A percentile compares a stretch with the other conserved stretches of the same genome.
phyloP scores from a whole-genome alignment of 768 basidiomycete genomes.

The Tricholoma matsutake region DNA sequence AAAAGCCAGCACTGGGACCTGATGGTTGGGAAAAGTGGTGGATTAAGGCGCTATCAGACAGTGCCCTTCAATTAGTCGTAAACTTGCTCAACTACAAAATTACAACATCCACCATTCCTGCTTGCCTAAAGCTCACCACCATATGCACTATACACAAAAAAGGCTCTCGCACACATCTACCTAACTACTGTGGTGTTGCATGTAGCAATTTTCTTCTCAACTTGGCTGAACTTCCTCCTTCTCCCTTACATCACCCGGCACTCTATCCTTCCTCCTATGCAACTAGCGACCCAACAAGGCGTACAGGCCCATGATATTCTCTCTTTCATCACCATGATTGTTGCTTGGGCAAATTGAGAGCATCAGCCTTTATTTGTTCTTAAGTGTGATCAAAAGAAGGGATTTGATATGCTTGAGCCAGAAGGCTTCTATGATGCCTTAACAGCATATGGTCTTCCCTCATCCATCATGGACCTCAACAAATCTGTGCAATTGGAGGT shows the following conservation, averaged over 20 bases:
- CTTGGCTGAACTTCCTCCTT: conserved; percentile 25
- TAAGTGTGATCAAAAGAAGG: conserved; percentile 30
- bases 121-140: conserved; percentile 23
- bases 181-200: conserved; percentile 27
- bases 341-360: conserved; percentile 20
- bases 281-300: conserved; percentile 28
- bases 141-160: conserved; percentile 28
- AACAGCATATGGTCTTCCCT: too few species aligned
- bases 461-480: too few species aligned
- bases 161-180: conserved; percentile 17
- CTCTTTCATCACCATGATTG: conserved; percentile 16
- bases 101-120: conserved; percentile 19
- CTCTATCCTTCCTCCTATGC: conserved; percentile 19
- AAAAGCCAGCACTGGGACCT: conserved; percentile 26
- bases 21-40: too few species aligned
- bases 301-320: too few species aligned
- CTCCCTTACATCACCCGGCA: conserved; percentile 18
- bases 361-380: conserved; percentile 19
- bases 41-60: conserved; percentile 31
- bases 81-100: conserved; percentile 12
- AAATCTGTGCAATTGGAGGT: too few species aligned
- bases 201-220: conserved; percentile 24
- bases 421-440: conserved; percentile 32
- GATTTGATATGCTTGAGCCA: conserved; percentile 26
- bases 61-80: conserved; percentile 17